phyloP scores from a whole-genome alignment of 139 green algal genomes.

The Tetraselmis chui region DNA sequence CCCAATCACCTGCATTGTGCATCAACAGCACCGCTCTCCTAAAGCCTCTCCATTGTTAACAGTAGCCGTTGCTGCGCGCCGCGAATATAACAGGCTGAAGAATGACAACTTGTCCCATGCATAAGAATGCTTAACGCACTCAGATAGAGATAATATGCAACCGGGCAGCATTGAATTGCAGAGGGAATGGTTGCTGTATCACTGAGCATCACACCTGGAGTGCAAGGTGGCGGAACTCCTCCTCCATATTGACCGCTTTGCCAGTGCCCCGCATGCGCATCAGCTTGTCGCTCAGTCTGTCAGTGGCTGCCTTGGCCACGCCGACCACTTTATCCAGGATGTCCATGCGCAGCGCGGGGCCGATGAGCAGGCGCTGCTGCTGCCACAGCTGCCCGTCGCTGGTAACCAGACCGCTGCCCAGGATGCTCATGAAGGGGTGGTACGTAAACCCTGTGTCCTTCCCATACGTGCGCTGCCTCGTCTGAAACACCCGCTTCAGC shows the following conservation, averaged over 20 bases:
- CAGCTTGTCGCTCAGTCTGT: constrained; percentile 70
- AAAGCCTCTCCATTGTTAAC: too few species aligned
- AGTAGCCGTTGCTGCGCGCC: too few species aligned
- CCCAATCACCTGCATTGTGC: constrained; percentile 83
- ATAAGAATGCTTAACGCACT: too few species aligned
- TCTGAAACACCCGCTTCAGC: constrained; percentile 75
- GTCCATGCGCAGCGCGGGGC: constrained; percentile 73
- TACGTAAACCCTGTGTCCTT: constrained; percentile 83
- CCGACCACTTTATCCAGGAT: constrained; percentile 83
- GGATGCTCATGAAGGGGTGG: constrained; percentile 82
- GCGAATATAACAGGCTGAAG: too few species aligned
- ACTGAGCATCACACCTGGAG: constrained; percentile 67
- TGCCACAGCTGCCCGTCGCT: constrained; percentile 81
- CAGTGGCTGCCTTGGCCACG: constrained; percentile 62
- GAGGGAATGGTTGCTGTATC: too few species aligned
- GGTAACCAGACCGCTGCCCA: constrained; percentile 90
- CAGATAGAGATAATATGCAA: too few species aligned
- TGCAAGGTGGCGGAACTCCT: constrained; percentile 86
- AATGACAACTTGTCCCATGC: too few species aligned
- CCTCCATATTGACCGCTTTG: constrained; percentile 67
- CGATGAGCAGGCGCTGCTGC: constrained; percentile 81
- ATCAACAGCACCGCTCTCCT: too few species aligned
- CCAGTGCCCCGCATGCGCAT: constrained; percentile 37
- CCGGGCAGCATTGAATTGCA: too few species aligned
- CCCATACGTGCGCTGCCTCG: constrained; percentile 49